Evolutionary conservation across 768 basidiomycete species (phyloP).

Genomic region (Heimioporus sp.): DNA sequence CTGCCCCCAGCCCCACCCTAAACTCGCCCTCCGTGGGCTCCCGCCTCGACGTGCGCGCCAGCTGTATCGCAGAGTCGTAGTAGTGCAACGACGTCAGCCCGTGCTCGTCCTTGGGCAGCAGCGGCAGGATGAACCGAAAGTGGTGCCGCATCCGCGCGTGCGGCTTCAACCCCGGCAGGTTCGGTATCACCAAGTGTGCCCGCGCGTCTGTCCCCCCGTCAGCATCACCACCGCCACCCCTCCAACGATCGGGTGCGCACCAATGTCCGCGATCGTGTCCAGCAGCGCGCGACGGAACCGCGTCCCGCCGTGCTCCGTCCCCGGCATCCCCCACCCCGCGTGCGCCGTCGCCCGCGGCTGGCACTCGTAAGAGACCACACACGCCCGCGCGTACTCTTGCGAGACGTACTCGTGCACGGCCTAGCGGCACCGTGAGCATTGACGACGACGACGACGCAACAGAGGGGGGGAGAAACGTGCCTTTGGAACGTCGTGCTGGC

Average conservation of each 20-base stretch:
- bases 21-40: conserved; percentile 72
- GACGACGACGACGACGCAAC: too few species aligned
- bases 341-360: conserved; percentile 64
- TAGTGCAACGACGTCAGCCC: conserved; percentile 70
- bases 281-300: conserved; percentile 69
- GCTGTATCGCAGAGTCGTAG: conserved; percentile 75
- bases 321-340: conserved; percentile 75
- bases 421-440: conserved; percentile 35
- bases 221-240: too few species aligned
- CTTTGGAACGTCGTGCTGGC: conserved; percentile 57
- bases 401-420: conserved; percentile 63
- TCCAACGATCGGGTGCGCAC: conserved; percentile 37
- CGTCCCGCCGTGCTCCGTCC: conserved; percentile 57
- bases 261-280: conserved; percentile 67
- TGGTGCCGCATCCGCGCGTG: conserved; percentile 78
- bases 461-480: conserved; percentile 30
- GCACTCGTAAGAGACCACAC: conserved; percentile 68
- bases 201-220: conserved; percentile 49
- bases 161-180: conserved; percentile 65
- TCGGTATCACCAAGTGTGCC: conserved; percentile 71
- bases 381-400: conserved; percentile 75
- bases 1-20: conserved; percentile 58
- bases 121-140: conserved; percentile 71
- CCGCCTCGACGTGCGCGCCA: conserved; percentile 56
- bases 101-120: conserved; percentile 56